Conservation (phyloP, 1,284 basidiomycete species). For the Veloboletus limbatus region DNA sequence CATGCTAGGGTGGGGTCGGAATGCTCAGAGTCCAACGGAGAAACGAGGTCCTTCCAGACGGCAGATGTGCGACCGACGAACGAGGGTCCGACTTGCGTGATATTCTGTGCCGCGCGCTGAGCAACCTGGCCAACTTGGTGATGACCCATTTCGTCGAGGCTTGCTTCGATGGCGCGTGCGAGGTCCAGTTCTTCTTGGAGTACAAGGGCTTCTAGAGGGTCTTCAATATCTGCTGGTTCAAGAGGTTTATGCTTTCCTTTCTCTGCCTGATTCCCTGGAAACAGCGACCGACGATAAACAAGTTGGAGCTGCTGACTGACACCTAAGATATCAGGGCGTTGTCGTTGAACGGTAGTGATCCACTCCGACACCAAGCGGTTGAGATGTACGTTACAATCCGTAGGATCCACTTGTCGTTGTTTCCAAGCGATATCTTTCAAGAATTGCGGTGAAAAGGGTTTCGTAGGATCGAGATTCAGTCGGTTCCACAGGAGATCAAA, state of each 20-base stretch:
- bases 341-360: constrained; percentile 27
- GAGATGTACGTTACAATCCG: constrained; percentile 24
- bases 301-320: constrained; percentile 28
- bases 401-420: constrained; percentile 36
- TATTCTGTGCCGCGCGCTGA: constrained; percentile 8
- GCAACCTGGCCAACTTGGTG: constrained; percentile 31
- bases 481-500: constrained; percentile 56
- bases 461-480: constrained; percentile 45
- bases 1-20: constrained; percentile 14
- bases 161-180: constrained; percentile 72
- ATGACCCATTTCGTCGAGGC: constrained; percentile 39
- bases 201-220: constrained; percentile 21
- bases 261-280: neutral
- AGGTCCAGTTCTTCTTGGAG: constrained; percentile 48
- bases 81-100: constrained; percentile 12
- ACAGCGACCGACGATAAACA: constrained; percentile 27
- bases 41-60: constrained; percentile 14
- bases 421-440: constrained; percentile 45
- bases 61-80: constrained; percentile 5
- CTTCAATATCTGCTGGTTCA: constrained; percentile 15
- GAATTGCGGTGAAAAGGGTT: constrained; percentile 56
- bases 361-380: constrained; percentile 34
- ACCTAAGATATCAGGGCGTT: constrained; percentile 8
- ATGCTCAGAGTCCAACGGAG: constrained; percentile 1
- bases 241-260: constrained; percentile 3